These are phyloP conservation scores for Fusarium fracticaudum DNA, from an alignment of 2,329 filamentous ascomycete species.

Conservation along the genomic window DNA sequence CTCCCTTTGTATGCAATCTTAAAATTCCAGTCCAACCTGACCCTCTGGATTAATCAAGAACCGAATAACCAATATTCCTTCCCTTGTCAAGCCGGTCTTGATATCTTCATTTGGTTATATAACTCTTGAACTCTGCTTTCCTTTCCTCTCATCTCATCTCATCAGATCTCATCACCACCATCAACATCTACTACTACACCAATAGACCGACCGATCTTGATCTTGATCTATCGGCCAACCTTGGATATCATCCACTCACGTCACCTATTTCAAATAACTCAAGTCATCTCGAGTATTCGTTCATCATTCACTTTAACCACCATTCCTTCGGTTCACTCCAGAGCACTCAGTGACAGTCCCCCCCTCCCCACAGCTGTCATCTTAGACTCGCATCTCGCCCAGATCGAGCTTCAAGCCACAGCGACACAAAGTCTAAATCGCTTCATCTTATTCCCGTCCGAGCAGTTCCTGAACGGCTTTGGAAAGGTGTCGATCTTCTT, in stretches of 20 bases:
- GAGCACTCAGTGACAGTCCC: not conserved
- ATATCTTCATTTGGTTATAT: slow-evolving; percentile 28
- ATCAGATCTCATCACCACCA: not conserved
- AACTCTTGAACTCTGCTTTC: slow-evolving; percentile 17
- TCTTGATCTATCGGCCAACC: slow-evolving; percentile 5
- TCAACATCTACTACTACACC: slow-evolving; percentile 7
- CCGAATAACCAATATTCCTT: slow-evolving; percentile 34
- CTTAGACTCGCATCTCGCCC: slow-evolving; percentile 1
- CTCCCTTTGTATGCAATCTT: slow-evolving; percentile 40
- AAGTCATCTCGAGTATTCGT: not conserved
- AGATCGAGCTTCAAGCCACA: slow-evolving; percentile 21
- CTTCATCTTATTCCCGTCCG: slow-evolving; percentile 13
- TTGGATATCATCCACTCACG: slow-evolving; percentile 9
- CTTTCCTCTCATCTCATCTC: not conserved
- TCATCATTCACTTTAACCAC: slow-evolving; percentile 29
- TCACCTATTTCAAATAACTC: slow-evolving; percentile 9
- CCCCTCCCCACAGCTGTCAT: slow-evolving; percentile 23
- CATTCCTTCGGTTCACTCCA: slow-evolving; percentile 29
- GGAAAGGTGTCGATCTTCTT: slow-evolving; percentile 18
- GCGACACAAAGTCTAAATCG: slow-evolving; percentile 3
- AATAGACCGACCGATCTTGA: not conserved
- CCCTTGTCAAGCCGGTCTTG: slow-evolving; percentile 42
- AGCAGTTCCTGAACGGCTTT: slow-evolving; percentile 17
- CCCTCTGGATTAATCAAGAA: slow-evolving; percentile 26
- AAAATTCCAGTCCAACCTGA: slow-evolving; percentile 33